Evolutionary conservation across 768 basidiomycete species (phyloP), one percentile per base, ranked within the genome.

Genomic region (Hygrophoropsis aurantiaca): DNA sequence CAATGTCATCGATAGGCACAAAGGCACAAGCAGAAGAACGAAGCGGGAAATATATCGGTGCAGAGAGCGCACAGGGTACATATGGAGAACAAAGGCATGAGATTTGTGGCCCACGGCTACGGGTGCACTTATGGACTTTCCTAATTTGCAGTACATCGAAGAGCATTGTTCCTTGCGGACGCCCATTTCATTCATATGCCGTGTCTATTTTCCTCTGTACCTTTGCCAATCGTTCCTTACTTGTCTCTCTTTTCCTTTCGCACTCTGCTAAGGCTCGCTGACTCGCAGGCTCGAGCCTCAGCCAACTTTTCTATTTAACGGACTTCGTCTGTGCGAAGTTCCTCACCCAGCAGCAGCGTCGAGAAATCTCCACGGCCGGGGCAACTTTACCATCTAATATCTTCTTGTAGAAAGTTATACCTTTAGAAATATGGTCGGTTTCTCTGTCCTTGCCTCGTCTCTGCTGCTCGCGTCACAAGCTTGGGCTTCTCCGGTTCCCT

Each of bases 351-450:
- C 49, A 35, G 21, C n/a, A 20, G 49, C 25, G 33, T 46, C 32
- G 49, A 39, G 38, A 16, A 36, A 19, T 40, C 32, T 40, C 23
- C 11, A 16, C 37, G 21, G 23, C 23, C 23, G 24, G 36, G 49
- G 13, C 25, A 40, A 37, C 21, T 13, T 32, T 37, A 11, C 24
- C 9, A 15, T 20, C 33, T 30, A 24, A 30, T 27, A 23, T 5
- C 16, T 23, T 40, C 23, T 40, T 40, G 39, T 46, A 46, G 42
- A 51, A 51, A 26, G 23, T 42, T 33, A 25, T 34, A 19, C 30
- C 42, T 30, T 23, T 34, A 44, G 32, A 59, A 46, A 46, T 54
- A 74, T 75, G 71, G 55, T 74, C 53, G 57, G 55, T 46, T 47
- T 67, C 46, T 48, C 61, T 60, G 54, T 66, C 61, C 53, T 72